Base-by-base conservation (phyloP, 495 filamentous ascomycete genomes). In the Penicillium desertorum region DNA sequence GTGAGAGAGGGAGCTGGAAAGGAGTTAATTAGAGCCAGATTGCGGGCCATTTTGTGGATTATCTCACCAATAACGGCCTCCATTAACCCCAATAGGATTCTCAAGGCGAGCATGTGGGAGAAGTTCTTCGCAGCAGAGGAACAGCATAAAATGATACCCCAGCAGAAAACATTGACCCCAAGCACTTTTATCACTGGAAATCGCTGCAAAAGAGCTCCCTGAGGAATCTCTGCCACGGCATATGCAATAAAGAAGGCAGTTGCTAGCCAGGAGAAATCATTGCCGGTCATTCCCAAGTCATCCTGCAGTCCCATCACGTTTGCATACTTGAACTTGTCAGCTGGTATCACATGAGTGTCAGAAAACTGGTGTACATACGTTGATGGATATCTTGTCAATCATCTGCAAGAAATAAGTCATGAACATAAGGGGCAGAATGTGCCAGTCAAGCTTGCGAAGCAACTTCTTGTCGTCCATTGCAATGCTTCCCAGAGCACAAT, bases 331-430 rank as follows among this genome's bases (percentile, higher is more conserved):
- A 39, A 42, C 16, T n/a, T 17, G 20, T 48, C 16, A 42, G 30
- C 29, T 29, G 6, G 27, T 8, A 29, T 1, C 7, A 29, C 27
- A 29, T 29, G 2, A 29, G 2, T 29, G 27, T 29, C 27, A 8
- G 1, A 29, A 2, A 29, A 0, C 4, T 29, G 27, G 27, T 9
- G 27, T 29, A 29, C 78, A 60, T 43, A 83, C 80, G 56, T 86
- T 87, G 56, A 86, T 71, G 10, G 81, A 75, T 41, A 86, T 80
- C 68, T 88, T 88, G 68, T 88, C 86, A 39, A 87, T 68, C 62
- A 86, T 87, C 66, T 88, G 85, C 67, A 88, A 74, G 32, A 79
- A 82, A 65, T 88, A 88, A 57, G 76, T 79, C 30, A 73, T 59
- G 56, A 86, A 87, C 82, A 84, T 84, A 19, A 86, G 65, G 10